phyloP scores from a whole-genome alignment of 108 stramenopile genomes.

The Cylindrotheca closterium region DNA sequence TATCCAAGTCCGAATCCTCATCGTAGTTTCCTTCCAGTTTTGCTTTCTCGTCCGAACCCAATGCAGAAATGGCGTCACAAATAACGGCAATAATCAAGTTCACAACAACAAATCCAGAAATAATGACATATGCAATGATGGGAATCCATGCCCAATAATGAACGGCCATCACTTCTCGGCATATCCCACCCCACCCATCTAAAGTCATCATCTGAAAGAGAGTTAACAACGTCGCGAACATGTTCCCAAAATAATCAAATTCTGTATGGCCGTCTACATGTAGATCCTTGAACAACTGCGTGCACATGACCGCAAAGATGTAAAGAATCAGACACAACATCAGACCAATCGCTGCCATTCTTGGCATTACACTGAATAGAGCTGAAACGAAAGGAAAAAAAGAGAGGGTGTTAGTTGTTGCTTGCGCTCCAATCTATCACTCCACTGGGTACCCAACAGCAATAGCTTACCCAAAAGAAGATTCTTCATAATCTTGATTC shows the following conservation, averaged over 20 bases:
- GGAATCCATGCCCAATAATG: constrained; percentile 66
- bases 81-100: constrained; percentile 85
- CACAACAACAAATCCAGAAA: constrained; percentile 71
- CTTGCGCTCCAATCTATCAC: no score
- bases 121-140: constrained; percentile 63
- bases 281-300: constrained; percentile 52
- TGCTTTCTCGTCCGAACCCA: constrained; percentile 51
- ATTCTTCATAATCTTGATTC: constrained; percentile 63
- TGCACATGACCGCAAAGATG: constrained; percentile 75
- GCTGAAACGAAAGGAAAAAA: constrained; percentile 22
- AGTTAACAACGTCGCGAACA: constrained; percentile 54
- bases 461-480: constrained; percentile 54
- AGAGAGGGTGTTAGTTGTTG: not conserved
- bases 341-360: constrained; percentile 51
- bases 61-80: constrained; percentile 65
- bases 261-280: constrained; percentile 22
- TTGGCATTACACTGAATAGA: constrained; percentile 59
- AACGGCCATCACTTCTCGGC: constrained; percentile 37
- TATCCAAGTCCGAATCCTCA: constrained; percentile 8
- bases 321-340: constrained; percentile 52
- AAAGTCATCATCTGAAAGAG: constrained; percentile 58
- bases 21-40: constrained; percentile 49
- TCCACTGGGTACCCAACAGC: no score
- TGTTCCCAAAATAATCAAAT: constrained; percentile 52
- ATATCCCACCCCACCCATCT: constrained; percentile 56